Percentiles rank a stretch among this genome's conserved stretches.
phyloP scores from a whole-genome alignment of 2,329 filamentous ascomycete genomes.

The Cladosporium sp. region DNA sequence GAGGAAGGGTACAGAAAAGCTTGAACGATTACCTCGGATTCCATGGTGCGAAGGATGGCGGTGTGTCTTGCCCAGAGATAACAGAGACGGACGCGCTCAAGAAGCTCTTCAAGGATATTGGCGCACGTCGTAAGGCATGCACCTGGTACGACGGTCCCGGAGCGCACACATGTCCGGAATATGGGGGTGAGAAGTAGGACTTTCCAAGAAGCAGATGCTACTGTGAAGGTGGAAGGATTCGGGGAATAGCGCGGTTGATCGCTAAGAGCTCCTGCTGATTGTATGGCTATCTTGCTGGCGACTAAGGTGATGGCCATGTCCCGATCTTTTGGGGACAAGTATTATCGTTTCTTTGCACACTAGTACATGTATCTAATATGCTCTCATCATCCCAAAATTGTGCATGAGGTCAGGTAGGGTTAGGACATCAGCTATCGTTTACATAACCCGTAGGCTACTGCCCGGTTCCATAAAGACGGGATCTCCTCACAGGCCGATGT shows the following conservation, averaged over 20 bases:
- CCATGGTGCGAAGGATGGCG: neutral
- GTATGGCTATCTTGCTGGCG: neutral
- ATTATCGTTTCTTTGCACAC: neutral
- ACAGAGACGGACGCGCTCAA: neutral
- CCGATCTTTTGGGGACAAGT: neutral
- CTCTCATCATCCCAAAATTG: neutral
- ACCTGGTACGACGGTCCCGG: neutral
- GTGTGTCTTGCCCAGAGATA: neutral
- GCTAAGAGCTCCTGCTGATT: neutral
- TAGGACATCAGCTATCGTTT: neutral
- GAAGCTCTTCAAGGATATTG: neutral
- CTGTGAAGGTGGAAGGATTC: neutral
- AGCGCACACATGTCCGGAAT: neutral
- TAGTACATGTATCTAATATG: neutral
- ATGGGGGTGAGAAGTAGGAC: neutral
- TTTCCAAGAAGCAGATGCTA: neutral
- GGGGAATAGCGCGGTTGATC: neutral
- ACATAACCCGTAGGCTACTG: neutral
- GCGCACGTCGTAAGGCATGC: neutral
- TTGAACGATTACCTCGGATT: neutral
- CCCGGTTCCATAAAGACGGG: no score
- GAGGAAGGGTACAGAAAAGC: neutral
- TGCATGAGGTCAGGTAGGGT: neutral
- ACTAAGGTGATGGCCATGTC: neutral
- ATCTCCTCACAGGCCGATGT: neutral